Evolutionary conservation across 2,329 filamentous ascomycete species (phyloP), one percentile per base, ranked within the genome.

Genomic region (Malbranchea cinnamomea): DNA sequence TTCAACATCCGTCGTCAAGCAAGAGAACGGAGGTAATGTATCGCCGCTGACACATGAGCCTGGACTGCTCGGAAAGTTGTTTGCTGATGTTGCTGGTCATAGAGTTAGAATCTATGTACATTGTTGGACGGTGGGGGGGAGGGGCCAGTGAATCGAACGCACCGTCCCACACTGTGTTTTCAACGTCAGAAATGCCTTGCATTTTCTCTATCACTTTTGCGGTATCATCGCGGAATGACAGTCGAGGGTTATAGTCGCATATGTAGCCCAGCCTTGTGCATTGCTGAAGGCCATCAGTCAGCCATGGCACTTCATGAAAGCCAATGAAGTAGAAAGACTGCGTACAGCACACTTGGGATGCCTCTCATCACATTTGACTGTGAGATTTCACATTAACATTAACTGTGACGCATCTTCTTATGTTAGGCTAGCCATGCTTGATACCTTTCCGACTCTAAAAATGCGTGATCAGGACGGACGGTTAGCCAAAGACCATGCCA

Each of bases 151-250:
- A 23, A 24, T 21, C 36, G 31, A 18, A 54, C 64, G 50, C 55
- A 70, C 65, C 53, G 50, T 71, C 65, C 68, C 68, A 72, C 22
- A 71, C 60, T 25, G 54, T 46, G 39, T 63, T 69, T 11, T 62
- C 63, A n/a, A 51, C 46, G 3, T 54, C 64, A 19, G 56, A 62
- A 24, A 70, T 60, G 39, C 67, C 58, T 28, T 56, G 50, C 59
- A 64, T 66, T n/a, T 62, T 57, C 30, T 62, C 59, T 35, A 63
- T 57, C 19, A 66, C 56, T 30, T 63, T 56, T 19, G 52, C 48
- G n/a, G 64, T 67, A 40, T 67, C 64, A 45, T 68, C 59, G 37
- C 60, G 57, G 42, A 67, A 68, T n/a, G 60, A 55, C n/a, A 67
- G 53, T 26, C 68, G 58, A 10, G 66, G 64, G 34, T 60, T 63